These are phyloP conservation scores for Corchorus olitorius DNA, from an alignment of 345 rosid genomes.

Conservation along the genomic window DNA sequence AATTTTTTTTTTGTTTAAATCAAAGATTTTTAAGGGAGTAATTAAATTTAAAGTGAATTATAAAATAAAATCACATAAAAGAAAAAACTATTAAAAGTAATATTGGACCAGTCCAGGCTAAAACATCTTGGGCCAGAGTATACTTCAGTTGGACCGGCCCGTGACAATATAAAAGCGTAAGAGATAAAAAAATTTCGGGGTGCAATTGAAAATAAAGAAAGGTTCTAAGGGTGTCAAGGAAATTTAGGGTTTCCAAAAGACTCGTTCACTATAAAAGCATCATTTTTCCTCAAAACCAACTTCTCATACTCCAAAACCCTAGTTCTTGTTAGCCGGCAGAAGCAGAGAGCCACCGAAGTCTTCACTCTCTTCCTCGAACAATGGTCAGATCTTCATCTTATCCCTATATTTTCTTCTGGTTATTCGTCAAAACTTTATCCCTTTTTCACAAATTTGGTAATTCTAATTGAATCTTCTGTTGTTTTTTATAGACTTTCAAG, in stretches of 20 bases:
- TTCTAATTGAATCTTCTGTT: background rate
- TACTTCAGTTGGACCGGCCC: too few relatives aligned
- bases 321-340: conserved; percentile 10
- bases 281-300: background rate
- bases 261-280: conserved; percentile 3
- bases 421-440: background rate
- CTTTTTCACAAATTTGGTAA: background rate
- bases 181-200: background rate
- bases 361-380: background rate
- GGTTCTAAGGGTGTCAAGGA: background rate
- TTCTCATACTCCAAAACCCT: background rate
- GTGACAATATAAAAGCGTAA: background rate
- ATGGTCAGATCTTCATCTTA: conserved; percentile 16
- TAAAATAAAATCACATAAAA: too few relatives aligned
- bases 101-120: too few relatives aligned
- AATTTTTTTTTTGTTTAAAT: too few relatives aligned
- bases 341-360: conserved; percentile 8
- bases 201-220: background rate
- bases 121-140: too few relatives aligned
- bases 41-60: too few relatives aligned
- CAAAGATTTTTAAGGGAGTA: too few relatives aligned
- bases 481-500: conserved; percentile 71
- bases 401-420: background rate
- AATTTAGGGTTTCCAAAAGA: conserved; percentile 5
- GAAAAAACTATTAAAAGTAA: too few relatives aligned